Conservation (phyloP, 345 rosid species). For the Arabidopsis thaliana region TAIR10.1 NC_003071.7:12639001-12639500, state of each 20-base stretch:
- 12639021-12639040: slow-evolving; percentile 70
- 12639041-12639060: slow-evolving; percentile 71
- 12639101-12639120: slow-evolving; percentile 1
- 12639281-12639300: slow-evolving; percentile 9
- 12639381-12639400: slow-evolving; percentile 81
- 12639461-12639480: not conserved
- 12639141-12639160: slow-evolving; percentile 65
- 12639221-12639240: slow-evolving; percentile 48
- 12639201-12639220: slow-evolving; percentile 66
- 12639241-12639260: not conserved
- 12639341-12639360: slow-evolving; percentile 77
- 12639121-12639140: slow-evolving; percentile 17
- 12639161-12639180: slow-evolving; percentile 62
- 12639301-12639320: slow-evolving; percentile 69
- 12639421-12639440: slow-evolving; percentile 1
- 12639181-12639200: slow-evolving; percentile 65
- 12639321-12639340: slow-evolving; percentile 76
- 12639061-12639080: slow-evolving; percentile 59
- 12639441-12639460: not conserved
- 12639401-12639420: not conserved
- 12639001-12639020: slow-evolving; percentile 84
- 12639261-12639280: not conserved
- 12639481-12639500: slow-evolving; percentile 62
- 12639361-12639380: slow-evolving; percentile 81
- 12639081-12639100: slow-evolving; percentile 9